phyloP scores from a whole-genome alignment of 495 filamentous ascomycete genomes.

The Oleoguttula mirabilis region DNA sequence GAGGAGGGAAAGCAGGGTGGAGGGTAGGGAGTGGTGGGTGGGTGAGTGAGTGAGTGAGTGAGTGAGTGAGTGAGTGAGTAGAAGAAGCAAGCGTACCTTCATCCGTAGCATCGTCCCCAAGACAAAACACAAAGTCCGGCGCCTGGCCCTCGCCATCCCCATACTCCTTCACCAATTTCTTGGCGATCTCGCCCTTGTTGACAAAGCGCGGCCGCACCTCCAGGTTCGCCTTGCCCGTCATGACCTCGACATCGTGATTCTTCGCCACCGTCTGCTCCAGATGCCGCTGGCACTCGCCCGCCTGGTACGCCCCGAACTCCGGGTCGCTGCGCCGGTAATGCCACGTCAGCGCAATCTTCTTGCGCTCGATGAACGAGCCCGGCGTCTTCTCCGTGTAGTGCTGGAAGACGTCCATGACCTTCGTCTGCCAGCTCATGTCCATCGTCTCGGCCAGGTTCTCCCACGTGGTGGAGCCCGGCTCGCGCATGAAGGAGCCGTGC shows the following conservation, averaged over 20 bases:
- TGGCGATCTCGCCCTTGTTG: slow-evolving; percentile 91
- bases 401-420: slow-evolving; percentile 68
- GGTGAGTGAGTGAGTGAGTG: neutral
- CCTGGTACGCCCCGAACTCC: slow-evolving; percentile 63
- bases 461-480: slow-evolving; percentile 63
- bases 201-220: slow-evolving; percentile 93
- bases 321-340: slow-evolving; percentile 87
- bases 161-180: slow-evolving; percentile 59
- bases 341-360: slow-evolving; percentile 88
- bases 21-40: too few relatives aligned
- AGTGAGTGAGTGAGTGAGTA: neutral
- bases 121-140: slow-evolving; percentile 73
- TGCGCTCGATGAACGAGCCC: slow-evolving; percentile 84
- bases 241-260: slow-evolving; percentile 82
- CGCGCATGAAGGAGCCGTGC: slow-evolving; percentile 85
- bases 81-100: slow-evolving; percentile 53
- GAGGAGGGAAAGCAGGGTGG: neutral
- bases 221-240: slow-evolving; percentile 88
- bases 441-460: slow-evolving; percentile 69
- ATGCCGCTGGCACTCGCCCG: slow-evolving; percentile 58
- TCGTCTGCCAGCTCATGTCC: slow-evolving; percentile 80
- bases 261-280: slow-evolving; percentile 61
- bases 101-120: slow-evolving; percentile 93
- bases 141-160: slow-evolving; percentile 33
- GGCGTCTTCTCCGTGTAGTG: slow-evolving; percentile 73